Percentiles rank a stretch among this genome's conserved stretches.
Conservation (phyloP, 805 yeast species). For the Blastobotrys attinorum region DNA sequence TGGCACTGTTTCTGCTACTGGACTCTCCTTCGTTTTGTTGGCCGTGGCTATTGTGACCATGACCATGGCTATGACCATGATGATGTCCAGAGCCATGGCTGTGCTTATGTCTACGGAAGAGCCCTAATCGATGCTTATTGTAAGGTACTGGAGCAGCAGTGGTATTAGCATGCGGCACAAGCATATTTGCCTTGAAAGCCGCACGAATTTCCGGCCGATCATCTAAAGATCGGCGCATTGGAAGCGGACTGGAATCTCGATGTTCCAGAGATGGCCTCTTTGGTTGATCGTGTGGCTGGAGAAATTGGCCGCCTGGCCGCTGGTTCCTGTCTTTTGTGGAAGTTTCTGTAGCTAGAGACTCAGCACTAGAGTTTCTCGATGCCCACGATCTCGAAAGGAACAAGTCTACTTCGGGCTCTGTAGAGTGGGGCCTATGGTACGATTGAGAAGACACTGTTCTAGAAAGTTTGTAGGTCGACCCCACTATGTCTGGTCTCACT, state of each 20-base stretch:
- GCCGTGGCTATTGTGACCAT: too few relatives aligned
- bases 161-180: not conserved
- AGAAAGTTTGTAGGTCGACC: too few relatives aligned
- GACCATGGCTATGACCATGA: too few relatives aligned
- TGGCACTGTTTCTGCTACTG: not conserved
- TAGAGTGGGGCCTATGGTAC: not conserved
- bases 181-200: not conserved
- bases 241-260: not conserved
- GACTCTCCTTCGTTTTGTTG: not conserved
- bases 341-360: not conserved
- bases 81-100: not conserved
- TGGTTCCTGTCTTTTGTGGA: too few relatives aligned
- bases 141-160: not conserved
- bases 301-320: too few relatives aligned
- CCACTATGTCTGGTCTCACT: too few relatives aligned
- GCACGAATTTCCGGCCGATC: slow-evolving; percentile 2
- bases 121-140: not conserved
- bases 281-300: too few relatives aligned
- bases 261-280: not conserved
- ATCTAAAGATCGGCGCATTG: slow-evolving; percentile 1
- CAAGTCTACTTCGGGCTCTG: not conserved
- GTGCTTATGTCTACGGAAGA: not conserved
- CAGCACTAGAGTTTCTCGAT: not conserved
- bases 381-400: not conserved
- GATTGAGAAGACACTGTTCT: too few relatives aligned